A percentile compares a stretch with the other conserved stretches of the same genome.
Evolutionary conservation across 2,329 filamentous ascomycete genomes (phyloP).

Genomic region (Colletotrichum sidae): DNA sequence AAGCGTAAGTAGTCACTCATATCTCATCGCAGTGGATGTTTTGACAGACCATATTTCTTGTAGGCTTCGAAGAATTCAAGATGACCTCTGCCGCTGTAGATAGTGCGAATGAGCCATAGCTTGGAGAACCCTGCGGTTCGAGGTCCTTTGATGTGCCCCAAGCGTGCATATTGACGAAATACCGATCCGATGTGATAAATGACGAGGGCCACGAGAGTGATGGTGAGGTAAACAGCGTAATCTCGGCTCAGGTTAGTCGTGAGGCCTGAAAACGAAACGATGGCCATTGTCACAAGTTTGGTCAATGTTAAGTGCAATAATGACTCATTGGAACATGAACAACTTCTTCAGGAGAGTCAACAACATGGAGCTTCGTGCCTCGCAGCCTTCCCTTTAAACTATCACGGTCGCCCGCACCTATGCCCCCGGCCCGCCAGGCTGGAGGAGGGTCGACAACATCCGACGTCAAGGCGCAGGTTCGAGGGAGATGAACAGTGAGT

Average conservation of each 20-base stretch:
- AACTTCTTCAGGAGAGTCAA: too few species aligned
- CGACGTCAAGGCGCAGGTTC: too few species aligned
- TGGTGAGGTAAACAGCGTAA: slow-evolving; percentile 2
- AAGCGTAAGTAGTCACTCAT: not conserved
- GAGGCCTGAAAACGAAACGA: not conserved
- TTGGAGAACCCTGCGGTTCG: slow-evolving; percentile 51
- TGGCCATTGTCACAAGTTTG: not conserved
- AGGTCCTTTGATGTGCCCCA: slow-evolving; percentile 55
- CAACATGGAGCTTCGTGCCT: too few species aligned
- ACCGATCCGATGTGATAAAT: slow-evolving; percentile 32
- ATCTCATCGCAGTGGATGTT: not conserved
- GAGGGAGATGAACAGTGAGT: too few species aligned
- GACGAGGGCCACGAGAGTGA: slow-evolving; percentile 30
- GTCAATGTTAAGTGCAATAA: too few species aligned
- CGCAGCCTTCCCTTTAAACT: too few species aligned
- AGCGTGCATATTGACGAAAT: slow-evolving; percentile 47
- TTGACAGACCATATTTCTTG: slow-evolving; percentile 47
- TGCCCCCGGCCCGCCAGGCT: too few species aligned
- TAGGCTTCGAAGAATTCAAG: slow-evolving; percentile 50
- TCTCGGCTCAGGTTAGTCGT: slow-evolving; percentile 14
- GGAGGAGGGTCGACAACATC: too few species aligned
- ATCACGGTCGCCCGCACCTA: too few species aligned
- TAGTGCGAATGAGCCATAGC: slow-evolving; percentile 50
- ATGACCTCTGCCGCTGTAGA: slow-evolving; percentile 47
- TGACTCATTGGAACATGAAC: too few species aligned